Base-by-base conservation (phyloP, 2,329 filamentous ascomycete species). In the Cercospora sesami region DNA sequence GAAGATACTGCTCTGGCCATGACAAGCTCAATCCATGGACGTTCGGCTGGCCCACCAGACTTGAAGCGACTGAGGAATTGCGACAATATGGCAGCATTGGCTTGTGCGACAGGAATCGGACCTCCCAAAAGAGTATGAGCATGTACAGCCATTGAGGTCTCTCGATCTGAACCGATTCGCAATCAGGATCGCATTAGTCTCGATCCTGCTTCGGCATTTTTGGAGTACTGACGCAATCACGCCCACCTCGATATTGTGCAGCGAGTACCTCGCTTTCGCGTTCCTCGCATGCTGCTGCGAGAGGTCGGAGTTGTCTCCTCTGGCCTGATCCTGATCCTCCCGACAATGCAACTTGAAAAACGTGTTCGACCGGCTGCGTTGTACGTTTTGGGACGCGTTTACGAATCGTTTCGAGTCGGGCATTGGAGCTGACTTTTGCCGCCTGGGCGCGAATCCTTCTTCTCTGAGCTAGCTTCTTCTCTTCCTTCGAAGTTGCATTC, bases 21-120 rank as follows among this genome's bases (percentile, higher is more conserved):
- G 3, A 68, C 63, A 5, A 68, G 39, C 28, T 58, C 57, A 7
- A 58, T 26, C 62, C 66, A 68, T 14, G 62, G 66, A 12, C 66
- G 66, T 26, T 68, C 62, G 1, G 61, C 45, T 0, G 45, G 4
- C 45, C n/a, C 9, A 2, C 45, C 45, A 1, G 45, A 12, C 45
- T 48, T 21, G 45, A 48, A 48, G 18, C 45, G 45, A 48, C 45
- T 48, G 45, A 48, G 45, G 5, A 48, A 48, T 6, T 48, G 45
- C 21, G 45, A 18, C n/a, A 48, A 1, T 12, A 48, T 48, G 18
- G 45, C 45, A 7, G 21, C 45, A 48, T 48, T 48, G 2, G 45
- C 45, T 48, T 48, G 45, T 23, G 45, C 45, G 4, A 48, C 45
- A 23, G 45, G 45, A 48, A 48, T 48, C 18, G 45, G 45, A 3